Evolutionary conservation across 176 grass and related monocot species (phyloP).

Genomic region (Canna indica): DNA sequence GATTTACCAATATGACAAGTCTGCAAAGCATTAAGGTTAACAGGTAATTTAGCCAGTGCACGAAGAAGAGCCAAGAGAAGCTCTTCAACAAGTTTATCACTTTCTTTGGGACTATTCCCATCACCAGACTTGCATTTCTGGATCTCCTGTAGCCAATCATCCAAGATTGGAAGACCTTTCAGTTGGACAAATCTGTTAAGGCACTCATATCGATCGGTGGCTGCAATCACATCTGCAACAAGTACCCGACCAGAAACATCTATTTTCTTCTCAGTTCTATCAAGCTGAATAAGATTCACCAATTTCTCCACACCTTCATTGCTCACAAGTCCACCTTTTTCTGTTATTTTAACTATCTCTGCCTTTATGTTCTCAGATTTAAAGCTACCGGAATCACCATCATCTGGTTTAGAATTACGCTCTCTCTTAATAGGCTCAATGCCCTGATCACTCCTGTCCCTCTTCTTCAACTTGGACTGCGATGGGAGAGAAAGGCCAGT

Average conservation of each 20-base stretch:
- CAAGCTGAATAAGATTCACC: constrained; percentile 61
- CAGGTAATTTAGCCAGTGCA: constrained; percentile 79
- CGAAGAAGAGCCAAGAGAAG: constrained; percentile 64
- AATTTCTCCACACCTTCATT: constrained; percentile 71
- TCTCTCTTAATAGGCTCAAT: constrained; percentile 12
- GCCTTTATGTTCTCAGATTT: constrained; percentile 27
- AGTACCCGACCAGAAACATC: constrained; percentile 47
- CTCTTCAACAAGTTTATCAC: constrained; percentile 52
- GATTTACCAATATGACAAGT: constrained; percentile 92
- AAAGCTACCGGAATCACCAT: constrained; percentile 9
- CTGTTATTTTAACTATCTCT: constrained; percentile 23
- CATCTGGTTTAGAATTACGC: constrained; percentile 14
- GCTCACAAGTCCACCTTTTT: constrained; percentile 46
- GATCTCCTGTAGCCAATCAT: constrained; percentile 92
- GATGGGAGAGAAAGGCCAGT: constrained; percentile 7
- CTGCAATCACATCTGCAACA: constrained; percentile 67
- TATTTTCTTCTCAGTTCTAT: constrained; percentile 62
- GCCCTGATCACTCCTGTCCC: constrained; percentile 15
- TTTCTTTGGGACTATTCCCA: constrained; percentile 54
- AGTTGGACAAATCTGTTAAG: constrained; percentile 69
- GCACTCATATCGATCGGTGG: constrained; percentile 60
- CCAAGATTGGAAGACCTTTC: constrained; percentile 62
- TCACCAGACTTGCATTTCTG: constrained; percentile 58
- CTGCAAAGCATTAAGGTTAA: constrained; percentile 74
- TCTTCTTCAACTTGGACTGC: constrained; percentile 21